Conservation (phyloP, 2,329 filamentous ascomycete genomes). For the Penicillium griseofulvum region DNA sequence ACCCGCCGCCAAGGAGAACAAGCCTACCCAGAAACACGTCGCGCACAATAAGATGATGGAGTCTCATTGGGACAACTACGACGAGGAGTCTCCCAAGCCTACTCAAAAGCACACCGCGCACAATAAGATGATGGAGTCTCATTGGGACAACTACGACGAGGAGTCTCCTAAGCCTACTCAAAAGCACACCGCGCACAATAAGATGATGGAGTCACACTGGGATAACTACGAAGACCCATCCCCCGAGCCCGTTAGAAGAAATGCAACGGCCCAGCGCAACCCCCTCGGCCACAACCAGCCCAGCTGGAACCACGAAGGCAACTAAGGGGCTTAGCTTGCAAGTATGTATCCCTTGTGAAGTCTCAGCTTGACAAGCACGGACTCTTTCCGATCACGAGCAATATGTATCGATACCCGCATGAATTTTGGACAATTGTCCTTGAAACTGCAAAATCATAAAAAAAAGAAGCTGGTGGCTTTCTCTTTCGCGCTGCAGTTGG, state of each 20-base stretch:
- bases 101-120: background rate
- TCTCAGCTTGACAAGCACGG: constrained; percentile 5
- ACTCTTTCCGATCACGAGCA: constrained; percentile 17
- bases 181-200: constrained; percentile 51
- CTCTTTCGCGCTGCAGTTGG: background rate
- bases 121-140: constrained; percentile 65
- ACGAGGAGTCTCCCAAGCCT: constrained; percentile 32
- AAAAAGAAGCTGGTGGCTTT: background rate
- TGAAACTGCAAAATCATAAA: constrained; percentile 1
- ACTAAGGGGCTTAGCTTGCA: constrained; percentile 16
- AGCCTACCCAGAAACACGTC: constrained; percentile 56
- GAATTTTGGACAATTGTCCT: constrained; percentile 4
- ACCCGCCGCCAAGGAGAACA: constrained; percentile 36
- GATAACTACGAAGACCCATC: constrained; percentile 5
- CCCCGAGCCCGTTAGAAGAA: constrained; percentile 20
- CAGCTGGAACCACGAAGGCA: constrained; percentile 45
- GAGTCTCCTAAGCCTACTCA: constrained; percentile 45
- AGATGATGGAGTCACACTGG: constrained; percentile 64
- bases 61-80: constrained; percentile 50
- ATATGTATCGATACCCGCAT: constrained; percentile 27
- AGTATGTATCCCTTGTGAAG: background rate
- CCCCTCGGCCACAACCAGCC: constrained; percentile 33
- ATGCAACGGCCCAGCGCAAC: constrained; percentile 24
- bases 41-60: constrained; percentile 62
- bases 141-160: constrained; percentile 47